Evolutionary conservation across 768 basidiomycete genomes (phyloP).

Genomic region (Amanita inopinata): DNA sequence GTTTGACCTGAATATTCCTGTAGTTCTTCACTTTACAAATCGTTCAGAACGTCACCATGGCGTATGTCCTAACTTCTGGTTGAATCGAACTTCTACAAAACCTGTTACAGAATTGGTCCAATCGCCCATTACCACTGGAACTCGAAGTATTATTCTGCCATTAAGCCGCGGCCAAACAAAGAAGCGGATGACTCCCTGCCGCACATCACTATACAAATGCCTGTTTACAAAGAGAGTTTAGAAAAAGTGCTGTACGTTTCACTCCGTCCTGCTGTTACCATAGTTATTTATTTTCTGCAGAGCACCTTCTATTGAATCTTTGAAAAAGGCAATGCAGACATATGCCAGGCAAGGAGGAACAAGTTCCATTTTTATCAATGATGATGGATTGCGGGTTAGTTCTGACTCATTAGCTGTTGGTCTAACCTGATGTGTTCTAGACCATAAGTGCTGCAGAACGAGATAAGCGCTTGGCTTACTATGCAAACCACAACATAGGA

Average conservation of each 20-base stretch:
- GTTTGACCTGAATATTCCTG: constrained; percentile 13
- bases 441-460: constrained; percentile 47
- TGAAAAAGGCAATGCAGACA: constrained; percentile 81
- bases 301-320: constrained; percentile 57
- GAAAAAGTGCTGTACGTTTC: constrained; percentile 51
- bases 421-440: constrained; percentile 20
- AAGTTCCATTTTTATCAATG: constrained; percentile 66
- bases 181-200: constrained; percentile 48
- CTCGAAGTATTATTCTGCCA: constrained; percentile 71
- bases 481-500: constrained; percentile 62
- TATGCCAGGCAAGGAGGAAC: constrained; percentile 81
- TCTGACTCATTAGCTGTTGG: neutral
- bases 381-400: constrained; percentile 54
- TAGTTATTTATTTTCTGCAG: neutral
- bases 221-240: constrained; percentile 78
- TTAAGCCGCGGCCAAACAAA: constrained; percentile 41
- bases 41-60: constrained; percentile 56
- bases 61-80: constrained; percentile 26
- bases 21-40: constrained; percentile 76
- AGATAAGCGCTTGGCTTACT: constrained; percentile 58
- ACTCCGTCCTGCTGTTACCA: neutral
- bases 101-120: constrained; percentile 50
- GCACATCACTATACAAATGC: constrained; percentile 74
- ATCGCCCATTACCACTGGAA: constrained; percentile 73
- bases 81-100: constrained; percentile 11